A percentile compares a stretch with the other conserved stretches of the same genome.
Evolutionary conservation across 306 rosid genomes (phyloP).

Genomic region (Begonia masoniana): DNA sequence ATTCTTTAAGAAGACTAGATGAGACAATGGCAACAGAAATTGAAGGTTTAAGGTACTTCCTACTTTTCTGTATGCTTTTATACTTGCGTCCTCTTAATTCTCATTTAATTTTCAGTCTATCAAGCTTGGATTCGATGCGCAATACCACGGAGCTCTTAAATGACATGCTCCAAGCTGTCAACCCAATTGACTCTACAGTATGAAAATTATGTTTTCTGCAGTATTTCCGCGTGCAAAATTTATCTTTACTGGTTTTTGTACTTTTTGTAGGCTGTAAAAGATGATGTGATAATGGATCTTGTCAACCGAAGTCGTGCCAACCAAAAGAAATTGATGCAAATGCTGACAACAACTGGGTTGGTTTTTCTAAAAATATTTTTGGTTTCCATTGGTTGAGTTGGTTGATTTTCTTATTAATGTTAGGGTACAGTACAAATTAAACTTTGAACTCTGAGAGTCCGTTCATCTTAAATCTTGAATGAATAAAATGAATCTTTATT

Average conservation of each 20-base stretch:
- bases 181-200: constrained; percentile 64
- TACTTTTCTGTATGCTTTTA: constrained; percentile 4
- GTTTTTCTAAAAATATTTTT: constrained; percentile 13
- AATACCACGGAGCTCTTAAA: constrained; percentile 73
- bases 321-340: constrained; percentile 91
- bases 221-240: constrained; percentile 6
- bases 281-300: constrained; percentile 83
- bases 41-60: constrained; percentile 64
- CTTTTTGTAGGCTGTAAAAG: constrained; percentile 61
- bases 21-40: constrained; percentile 95
- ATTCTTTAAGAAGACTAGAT: constrained; percentile 87
- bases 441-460: too few relatives aligned
- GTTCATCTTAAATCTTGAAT: too few relatives aligned
- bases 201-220: constrained; percentile 13
- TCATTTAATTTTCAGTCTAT: constrained; percentile 29
- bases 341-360: constrained; percentile 95
- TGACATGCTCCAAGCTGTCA: constrained; percentile 90
- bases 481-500: too few relatives aligned
- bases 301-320: constrained; percentile 72
- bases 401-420: background rate
- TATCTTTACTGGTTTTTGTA: constrained; percentile 2
- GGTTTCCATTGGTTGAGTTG: constrained; percentile 2
- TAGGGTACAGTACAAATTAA: too few relatives aligned
- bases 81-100: constrained; percentile 4
- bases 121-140: constrained; percentile 80